Base-by-base conservation (phyloP, 176 grass and related monocot genomes). In the Coix lacrymajobi region DNA sequence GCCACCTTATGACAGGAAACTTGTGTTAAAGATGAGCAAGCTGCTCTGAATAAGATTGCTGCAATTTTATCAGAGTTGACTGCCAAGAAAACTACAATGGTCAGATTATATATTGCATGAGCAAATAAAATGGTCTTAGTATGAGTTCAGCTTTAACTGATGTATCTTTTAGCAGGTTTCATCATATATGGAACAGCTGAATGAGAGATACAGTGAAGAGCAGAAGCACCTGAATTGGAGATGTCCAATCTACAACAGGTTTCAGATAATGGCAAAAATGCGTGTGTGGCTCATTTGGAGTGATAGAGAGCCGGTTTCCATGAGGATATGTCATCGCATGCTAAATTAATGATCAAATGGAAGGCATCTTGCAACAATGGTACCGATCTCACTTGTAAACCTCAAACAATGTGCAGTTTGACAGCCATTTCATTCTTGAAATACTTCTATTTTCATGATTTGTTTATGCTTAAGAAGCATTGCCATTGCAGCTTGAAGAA, bases 21-120 rank as follows among this genome's bases (percentile, higher is more conserved):
- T 63, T 94, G 87, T 76, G 81, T 71, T 89, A 64, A 79, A 79
- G 87, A 97, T 12, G 94, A 97, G 52, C 90, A 79, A 56, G 51
- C 58, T 84, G 92, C 87, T 67, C 31, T 90, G 68, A 79, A 90
- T 41, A 84, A 88, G 79, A 94, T 97, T 73, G 67, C 87, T 83
- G 83, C 22, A 69, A 88, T 97, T 82, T 88, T 97, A 73, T 29
- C 85, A 52, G 85, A 66, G 25, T 87, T 94, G 68, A 92, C 71
- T 71, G 62, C 87, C 64, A 79, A n/a, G 20, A 97, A 89, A 83
- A 79, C 66, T n/a, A 75, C 61, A 77, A 90, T 87, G 94, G 94
- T 97, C 62, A 85, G 64, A 51, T 73, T 72, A 52, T 75, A 58
- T 76, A 54, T 66, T 87, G 32, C 36, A 40, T 87, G 58, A 34